Evolutionary conservation across 148 eudicot genomes (phyloP), one percentile per base, ranked within the genome.

Genomic region (Vaccinium darrowii): DNA sequence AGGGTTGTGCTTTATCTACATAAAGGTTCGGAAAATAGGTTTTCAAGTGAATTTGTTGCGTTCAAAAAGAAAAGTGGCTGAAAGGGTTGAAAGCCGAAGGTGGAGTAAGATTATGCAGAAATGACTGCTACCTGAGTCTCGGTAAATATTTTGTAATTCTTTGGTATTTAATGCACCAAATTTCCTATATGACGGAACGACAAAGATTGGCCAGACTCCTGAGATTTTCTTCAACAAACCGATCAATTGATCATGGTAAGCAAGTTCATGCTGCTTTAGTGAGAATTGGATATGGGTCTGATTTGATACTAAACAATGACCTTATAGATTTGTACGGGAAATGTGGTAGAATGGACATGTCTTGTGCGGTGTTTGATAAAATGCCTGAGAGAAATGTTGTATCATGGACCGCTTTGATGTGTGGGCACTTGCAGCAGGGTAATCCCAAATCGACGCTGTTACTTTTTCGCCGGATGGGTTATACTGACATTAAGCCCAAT

Each of bases 321-420:
- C 78, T 75, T 39, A 75, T 75, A 36, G 19, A 39, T 75, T 3
- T 43, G 79, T 76, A 76, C 49, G 79, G 79, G 30, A 76, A 76
- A 76, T 76, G 94, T 85, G 82, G 81, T 16, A 84, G 84, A 62
- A 8, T 88, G 51, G 88, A 90, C 77, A 65, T 50, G 30, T 92
- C 94, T 49, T 65, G 49, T 72, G 79, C 63, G 23, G 92, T 92
- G 92, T 92, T 92, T 65, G 93, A 91, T 80, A 83, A 27, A 92
- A 92, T 92, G 93, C 88, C 57, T 79, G 80, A 87, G 13, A 85
- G 92, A 88, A 92, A 91, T 73, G 92, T 89, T 3, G 94, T 92
- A 71, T 90, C 93, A 19, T 92, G 95, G 93, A 89, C 92, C 6
- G 83, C 91, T 52, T 84, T 93, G 11, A 83, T 91, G 81, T 89